Evolutionary conservation across 768 basidiomycete genomes (phyloP).

Genomic region (Tricholoma matsutake): DNA sequence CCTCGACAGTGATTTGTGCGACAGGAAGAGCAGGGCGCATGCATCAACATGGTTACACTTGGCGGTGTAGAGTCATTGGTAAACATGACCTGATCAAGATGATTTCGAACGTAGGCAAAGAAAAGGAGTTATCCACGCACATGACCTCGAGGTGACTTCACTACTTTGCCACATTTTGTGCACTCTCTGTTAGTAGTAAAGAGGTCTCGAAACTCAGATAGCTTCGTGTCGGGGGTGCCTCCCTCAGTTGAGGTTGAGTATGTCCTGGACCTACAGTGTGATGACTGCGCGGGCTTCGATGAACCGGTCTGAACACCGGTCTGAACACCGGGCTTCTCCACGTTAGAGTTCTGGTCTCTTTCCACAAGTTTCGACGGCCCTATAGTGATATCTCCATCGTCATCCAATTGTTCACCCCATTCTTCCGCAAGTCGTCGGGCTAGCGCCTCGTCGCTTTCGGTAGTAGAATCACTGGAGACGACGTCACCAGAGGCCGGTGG

Average conservation of each 20-base stretch:
- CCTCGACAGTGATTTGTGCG: conserved; percentile 46
- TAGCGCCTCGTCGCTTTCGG: conserved; percentile 36
- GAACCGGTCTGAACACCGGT: background rate
- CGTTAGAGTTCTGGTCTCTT: background rate
- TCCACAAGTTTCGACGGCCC: background rate
- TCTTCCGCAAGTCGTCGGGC: conserved; percentile 38
- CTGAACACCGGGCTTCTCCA: background rate
- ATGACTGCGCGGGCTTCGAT: background rate
- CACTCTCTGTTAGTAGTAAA: conserved; percentile 37
- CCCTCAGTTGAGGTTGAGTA: conserved; percentile 5
- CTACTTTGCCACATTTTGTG: conserved; percentile 31
- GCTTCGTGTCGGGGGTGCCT: conserved; percentile 28
- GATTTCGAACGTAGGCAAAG: background rate
- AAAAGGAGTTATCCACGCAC: conserved; percentile 29
- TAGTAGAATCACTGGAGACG: conserved; percentile 7
- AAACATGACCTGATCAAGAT: conserved; percentile 25
- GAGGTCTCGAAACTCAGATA: conserved; percentile 31
- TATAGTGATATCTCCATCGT: background rate
- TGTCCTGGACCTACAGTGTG: background rate
- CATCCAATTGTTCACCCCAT: conserved; percentile 24
- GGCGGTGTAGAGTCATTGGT: conserved; percentile 24
- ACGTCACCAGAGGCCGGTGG: conserved; percentile 12
- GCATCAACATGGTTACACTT: conserved; percentile 34
- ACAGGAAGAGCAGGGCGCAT: conserved; percentile 42
- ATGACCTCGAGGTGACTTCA: conserved; percentile 40